Percentiles rank a stretch among this genome's conserved stretches.
These are phyloP conservation scores for Clarireedia monteithiana DNA, from an alignment of 2,329 filamentous ascomycete genomes.

Conservation along the genomic window DNA sequence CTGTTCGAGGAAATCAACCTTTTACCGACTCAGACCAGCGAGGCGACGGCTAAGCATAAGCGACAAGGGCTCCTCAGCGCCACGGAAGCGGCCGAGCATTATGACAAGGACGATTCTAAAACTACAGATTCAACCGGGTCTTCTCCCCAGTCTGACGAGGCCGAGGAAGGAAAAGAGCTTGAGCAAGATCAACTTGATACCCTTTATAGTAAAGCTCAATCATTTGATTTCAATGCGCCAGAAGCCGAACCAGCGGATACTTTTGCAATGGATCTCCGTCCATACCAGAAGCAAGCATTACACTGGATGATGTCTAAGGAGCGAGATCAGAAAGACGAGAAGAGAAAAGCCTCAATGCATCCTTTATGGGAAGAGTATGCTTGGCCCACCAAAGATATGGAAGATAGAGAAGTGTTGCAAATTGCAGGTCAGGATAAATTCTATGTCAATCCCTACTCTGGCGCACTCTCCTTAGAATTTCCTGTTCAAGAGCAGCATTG, in stretches of 20 bases:
- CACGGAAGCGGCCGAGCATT: constrained; percentile 81
- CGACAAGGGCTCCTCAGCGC: constrained; percentile 78
- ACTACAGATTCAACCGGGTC: constrained; percentile 15
- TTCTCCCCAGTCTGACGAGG: constrained; percentile 48
- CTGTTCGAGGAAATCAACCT: constrained; percentile 86
- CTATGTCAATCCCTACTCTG: constrained; percentile 95
- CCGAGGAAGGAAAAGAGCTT: constrained; percentile 81
- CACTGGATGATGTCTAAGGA: constrained; percentile 97
- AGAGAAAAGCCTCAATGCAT: constrained; percentile 78
- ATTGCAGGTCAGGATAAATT: constrained; percentile 65
- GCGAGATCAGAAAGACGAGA: constrained; percentile 61
- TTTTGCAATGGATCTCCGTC: constrained; percentile 76
- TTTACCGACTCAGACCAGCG: constrained; percentile 65
- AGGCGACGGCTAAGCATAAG: constrained; percentile 67
- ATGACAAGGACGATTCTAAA: constrained; percentile 46
- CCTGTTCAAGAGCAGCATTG: constrained; percentile 92
- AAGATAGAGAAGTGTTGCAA: constrained; percentile 65
- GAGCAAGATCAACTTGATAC: constrained; percentile 94
- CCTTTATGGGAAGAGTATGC: constrained; percentile 93
- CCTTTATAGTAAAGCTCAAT: constrained; percentile 91
- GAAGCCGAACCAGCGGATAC: constrained; percentile 74
- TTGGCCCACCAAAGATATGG: constrained; percentile 82
- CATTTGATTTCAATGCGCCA: constrained; percentile 90
- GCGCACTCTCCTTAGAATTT: constrained; percentile 85
- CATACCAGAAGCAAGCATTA: constrained; percentile 91